Percentiles rank a stretch among this genome's conserved stretches.
Evolutionary conservation across 306 rosid genomes (phyloP).

Genomic region (Inga leiocalycina): DNA sequence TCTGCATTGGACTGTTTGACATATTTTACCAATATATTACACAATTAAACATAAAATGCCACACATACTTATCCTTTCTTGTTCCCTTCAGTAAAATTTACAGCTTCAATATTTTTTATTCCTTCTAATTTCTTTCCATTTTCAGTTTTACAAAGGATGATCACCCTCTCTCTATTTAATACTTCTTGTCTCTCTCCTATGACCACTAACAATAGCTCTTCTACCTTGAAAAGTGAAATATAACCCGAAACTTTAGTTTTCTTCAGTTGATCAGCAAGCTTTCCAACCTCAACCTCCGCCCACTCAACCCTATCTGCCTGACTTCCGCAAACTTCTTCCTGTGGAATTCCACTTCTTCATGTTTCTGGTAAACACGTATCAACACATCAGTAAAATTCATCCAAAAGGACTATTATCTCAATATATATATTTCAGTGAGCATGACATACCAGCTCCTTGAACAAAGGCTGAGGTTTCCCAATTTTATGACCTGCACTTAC

Average conservation of each 20-base stretch:
- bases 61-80: background rate
- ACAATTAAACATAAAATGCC: background rate
- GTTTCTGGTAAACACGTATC: conserved; percentile 58
- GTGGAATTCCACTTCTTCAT: conserved; percentile 76
- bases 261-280: conserved; percentile 69
- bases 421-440: conserved; percentile 10
- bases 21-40: background rate
- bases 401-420: conserved; percentile 1
- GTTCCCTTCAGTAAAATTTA: background rate
- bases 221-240: conserved; percentile 15
- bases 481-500: conserved; percentile 80
- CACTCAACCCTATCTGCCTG: conserved; percentile 84
- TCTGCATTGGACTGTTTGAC: background rate
- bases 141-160: conserved; percentile 12
- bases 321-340: conserved; percentile 82
- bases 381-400: conserved; percentile 26
- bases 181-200: background rate
- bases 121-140: conserved; percentile 8
- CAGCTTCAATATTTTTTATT: background rate
- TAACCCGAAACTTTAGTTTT: conserved; percentile 78
- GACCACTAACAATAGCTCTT: background rate
- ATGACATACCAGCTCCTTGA: conserved; percentile 80
- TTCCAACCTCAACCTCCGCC: conserved; percentile 84
- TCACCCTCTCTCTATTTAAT: background rate
- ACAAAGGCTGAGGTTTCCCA: conserved; percentile 85